Evolutionary conservation across 1,284 basidiomycete species (phyloP).

Genomic region (Phenoliferia sp.): DNA sequence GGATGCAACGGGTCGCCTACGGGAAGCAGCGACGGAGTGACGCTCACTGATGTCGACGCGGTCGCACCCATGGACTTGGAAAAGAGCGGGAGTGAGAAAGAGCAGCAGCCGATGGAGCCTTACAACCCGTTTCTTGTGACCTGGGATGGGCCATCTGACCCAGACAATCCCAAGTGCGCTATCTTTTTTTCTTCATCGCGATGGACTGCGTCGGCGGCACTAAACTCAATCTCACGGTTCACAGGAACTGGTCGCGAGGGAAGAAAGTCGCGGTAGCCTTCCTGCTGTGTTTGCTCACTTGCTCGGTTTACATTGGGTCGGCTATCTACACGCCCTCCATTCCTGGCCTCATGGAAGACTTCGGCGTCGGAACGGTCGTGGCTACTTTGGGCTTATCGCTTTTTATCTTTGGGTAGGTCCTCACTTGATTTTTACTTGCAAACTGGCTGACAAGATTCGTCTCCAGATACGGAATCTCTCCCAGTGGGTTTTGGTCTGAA

Average conservation of each 20-base stretch:
- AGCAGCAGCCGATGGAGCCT: neutral
- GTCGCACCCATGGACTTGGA: neutral
- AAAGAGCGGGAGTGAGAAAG: neutral
- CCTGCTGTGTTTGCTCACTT: conserved; percentile 41
- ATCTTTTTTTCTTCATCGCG: neutral
- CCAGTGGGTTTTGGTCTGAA: neutral
- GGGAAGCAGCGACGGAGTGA: neutral
- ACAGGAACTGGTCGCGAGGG: conserved; percentile 38
- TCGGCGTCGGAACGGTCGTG: conserved; percentile 27
- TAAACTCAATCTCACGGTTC: neutral
- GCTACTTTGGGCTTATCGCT: conserved; percentile 2
- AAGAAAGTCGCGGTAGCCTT: conserved; percentile 38
- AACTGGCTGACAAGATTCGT: neutral
- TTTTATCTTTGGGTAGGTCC: neutral
- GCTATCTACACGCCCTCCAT: conserved; percentile 37
- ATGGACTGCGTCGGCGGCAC: neutral
- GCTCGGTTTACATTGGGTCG: conserved; percentile 37
- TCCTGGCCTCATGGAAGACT: conserved; percentile 27
- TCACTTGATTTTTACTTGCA: neutral
- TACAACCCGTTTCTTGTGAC: neutral
- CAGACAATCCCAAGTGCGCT: conserved; percentile 39
- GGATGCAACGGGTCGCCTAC: neutral
- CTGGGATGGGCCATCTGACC: conserved; percentile 33
- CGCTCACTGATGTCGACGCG: conserved; percentile 9
- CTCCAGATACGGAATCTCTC: neutral